Conservation (phyloP, 1,284 basidiomycete species). For the Pseudozyma hubeiensis region DNA sequence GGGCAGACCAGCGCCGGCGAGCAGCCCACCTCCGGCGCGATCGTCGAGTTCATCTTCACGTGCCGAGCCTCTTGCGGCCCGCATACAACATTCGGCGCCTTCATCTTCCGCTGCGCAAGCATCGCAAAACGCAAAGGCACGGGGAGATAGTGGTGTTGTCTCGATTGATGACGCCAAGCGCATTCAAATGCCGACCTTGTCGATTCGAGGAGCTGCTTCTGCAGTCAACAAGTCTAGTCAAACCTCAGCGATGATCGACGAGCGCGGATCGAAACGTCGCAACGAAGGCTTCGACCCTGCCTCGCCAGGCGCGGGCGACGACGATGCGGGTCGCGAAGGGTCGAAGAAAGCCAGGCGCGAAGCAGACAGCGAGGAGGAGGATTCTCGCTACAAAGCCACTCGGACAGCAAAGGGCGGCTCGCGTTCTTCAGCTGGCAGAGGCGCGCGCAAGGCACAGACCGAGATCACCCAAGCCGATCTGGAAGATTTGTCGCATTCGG, state of each 20-base stretch:
- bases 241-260: not conserved
- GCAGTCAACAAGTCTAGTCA: constrained; percentile 6
- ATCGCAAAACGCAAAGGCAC: constrained; percentile 8
- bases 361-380: constrained; percentile 24
- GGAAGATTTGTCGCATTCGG: constrained; percentile 46
- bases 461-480: constrained; percentile 42
- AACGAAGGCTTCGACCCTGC: not conserved
- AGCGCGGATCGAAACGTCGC: constrained; percentile 21
- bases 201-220: constrained; percentile 34
- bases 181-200: constrained; percentile 23
- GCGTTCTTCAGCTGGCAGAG: constrained; percentile 10
- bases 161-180: constrained; percentile 33
- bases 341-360: not conserved
- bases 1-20: constrained; percentile 58
- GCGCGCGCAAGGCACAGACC: constrained; percentile 8
- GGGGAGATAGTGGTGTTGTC: constrained; percentile 29
- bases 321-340: not conserved
- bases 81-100: not conserved
- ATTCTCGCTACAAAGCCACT: constrained; percentile 43
- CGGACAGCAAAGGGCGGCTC: constrained; percentile 18
- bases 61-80: constrained; percentile 1
- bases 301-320: not conserved
- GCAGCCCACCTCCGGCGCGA: constrained; percentile 43
- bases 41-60: constrained; percentile 11
- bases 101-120: constrained; percentile 1